phyloP scores from a whole-genome alignment of 805 yeast species.

The Wickerhamomyces rabaulensis region DNA sequence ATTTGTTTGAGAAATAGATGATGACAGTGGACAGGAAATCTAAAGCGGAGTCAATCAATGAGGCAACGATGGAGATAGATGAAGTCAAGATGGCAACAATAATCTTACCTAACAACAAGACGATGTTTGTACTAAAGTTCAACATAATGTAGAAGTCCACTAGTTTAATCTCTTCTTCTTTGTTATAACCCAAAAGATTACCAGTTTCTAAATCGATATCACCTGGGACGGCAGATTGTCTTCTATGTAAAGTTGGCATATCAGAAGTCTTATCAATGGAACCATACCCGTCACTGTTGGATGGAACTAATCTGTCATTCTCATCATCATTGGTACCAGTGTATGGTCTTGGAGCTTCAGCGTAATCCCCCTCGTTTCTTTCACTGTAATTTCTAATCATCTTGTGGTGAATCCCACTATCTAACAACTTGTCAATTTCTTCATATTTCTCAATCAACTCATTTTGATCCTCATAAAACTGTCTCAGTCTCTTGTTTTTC shows the following conservation, averaged over 20 bases:
- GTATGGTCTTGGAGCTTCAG: background rate
- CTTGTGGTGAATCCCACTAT: constrained; percentile 61
- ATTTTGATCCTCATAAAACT: constrained; percentile 56
- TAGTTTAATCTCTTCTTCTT: constrained; percentile 35
- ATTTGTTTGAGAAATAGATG: constrained; percentile 54
- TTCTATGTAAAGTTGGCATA: constrained; percentile 8
- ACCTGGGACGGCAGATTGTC: constrained; percentile 48
- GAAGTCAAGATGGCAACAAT: constrained; percentile 57
- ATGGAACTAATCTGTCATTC: background rate
- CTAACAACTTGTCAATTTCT: constrained; percentile 61
- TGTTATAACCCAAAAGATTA: constrained; percentile 44
- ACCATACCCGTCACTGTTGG: background rate
- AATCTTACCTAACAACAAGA: constrained; percentile 55
- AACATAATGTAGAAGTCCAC: constrained; percentile 57
- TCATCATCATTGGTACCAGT: background rate
- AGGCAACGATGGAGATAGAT: constrained; percentile 74
- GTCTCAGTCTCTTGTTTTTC: constrained; percentile 26
- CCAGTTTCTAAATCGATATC: constrained; percentile 55
- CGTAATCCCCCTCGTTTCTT: constrained; percentile 16
- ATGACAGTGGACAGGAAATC: constrained; percentile 73
- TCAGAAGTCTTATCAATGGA: background rate
- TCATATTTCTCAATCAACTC: constrained; percentile 48
- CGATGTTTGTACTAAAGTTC: constrained; percentile 54
- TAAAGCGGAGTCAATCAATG: constrained; percentile 69
- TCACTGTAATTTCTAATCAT: constrained; percentile 53